Evolutionary conservation across 23 red algal genomes (phyloP).

Genomic region (Gracilaria gracilis): DNA sequence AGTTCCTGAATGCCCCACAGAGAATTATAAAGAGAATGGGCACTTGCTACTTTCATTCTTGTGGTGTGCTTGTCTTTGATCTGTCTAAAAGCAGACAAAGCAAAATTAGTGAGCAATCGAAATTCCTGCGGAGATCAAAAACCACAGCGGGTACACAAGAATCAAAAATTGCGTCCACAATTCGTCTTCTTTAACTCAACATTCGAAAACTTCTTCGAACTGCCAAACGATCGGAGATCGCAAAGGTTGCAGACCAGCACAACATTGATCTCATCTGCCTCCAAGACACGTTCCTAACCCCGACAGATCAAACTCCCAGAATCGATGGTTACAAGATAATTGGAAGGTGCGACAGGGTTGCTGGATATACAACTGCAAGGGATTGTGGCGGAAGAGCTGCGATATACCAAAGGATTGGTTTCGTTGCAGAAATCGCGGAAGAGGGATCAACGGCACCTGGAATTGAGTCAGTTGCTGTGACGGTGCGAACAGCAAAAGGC

Average conservation of each 20-base stretch:
- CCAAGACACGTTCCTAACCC: not conserved
- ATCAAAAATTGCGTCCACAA: not conserved
- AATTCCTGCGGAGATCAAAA: not conserved
- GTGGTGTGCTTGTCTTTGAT: not conserved
- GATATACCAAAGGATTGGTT: slow-evolving; percentile 6
- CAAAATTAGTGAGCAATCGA: not conserved
- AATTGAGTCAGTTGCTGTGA: not conserved
- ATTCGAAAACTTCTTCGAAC: not conserved
- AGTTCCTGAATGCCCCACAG: too few relatives aligned
- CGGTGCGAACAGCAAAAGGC: too few relatives aligned
- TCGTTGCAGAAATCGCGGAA: not conserved
- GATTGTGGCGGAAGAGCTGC: not conserved
- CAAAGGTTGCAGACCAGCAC: not conserved
- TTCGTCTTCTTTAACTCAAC: not conserved
- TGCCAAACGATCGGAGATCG: slow-evolving; percentile 7
- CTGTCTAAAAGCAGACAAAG: not conserved
- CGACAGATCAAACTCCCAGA: not conserved
- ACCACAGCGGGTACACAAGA: not conserved
- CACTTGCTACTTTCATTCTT: not conserved
- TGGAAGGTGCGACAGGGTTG: not conserved
- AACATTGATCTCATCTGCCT: slow-evolving; percentile 8
- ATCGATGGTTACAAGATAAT: not conserved
- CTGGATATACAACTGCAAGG: not conserved
- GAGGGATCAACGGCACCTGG: not conserved
- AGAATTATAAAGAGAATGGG: too few relatives aligned